Percentiles rank a stretch among this genome's conserved stretches.
phyloP scores from a whole-genome alignment of 2,329 filamentous ascomycete genomes.

The Pseudogymnoascus sp. region DNA sequence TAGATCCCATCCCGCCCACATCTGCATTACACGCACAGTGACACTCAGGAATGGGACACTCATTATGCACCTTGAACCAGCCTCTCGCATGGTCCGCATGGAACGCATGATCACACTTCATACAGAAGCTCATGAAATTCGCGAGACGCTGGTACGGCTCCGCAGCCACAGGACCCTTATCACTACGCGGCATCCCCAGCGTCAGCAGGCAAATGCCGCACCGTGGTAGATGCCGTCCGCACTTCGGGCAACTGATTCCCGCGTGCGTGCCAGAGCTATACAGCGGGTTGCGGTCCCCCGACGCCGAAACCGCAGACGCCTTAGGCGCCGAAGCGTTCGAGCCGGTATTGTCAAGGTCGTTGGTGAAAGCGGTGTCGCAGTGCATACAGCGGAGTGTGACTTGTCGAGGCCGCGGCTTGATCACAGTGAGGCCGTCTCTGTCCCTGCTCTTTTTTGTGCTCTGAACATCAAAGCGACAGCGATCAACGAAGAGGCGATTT shows the following conservation, averaged over 20 bases:
- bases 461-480: conserved; percentile 71
- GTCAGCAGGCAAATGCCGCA: conserved; percentile 63
- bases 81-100: conserved; percentile 60
- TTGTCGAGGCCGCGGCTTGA: conserved; percentile 60
- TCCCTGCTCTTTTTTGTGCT: conserved; percentile 61
- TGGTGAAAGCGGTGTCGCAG: conserved; percentile 57
- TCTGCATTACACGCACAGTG: conserved; percentile 47
- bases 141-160: conserved; percentile 40
- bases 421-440: conserved; percentile 53
- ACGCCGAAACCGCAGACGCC: conserved; percentile 11
- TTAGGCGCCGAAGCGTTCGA: conserved; percentile 17
- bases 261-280: conserved; percentile 50
- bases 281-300: conserved; percentile 43
- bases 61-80: conserved; percentile 59
- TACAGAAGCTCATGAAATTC: conserved; percentile 61
- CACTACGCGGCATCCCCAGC: conserved; percentile 56
- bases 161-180: conserved; percentile 39
- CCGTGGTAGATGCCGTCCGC: conserved; percentile 58
- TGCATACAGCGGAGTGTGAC: conserved; percentile 70
- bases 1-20: conserved; percentile 6
- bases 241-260: conserved; percentile 59
- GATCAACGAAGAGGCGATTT: conserved; percentile 66
- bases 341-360: conserved; percentile 27
- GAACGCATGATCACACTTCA: conserved; percentile 60
- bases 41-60: conserved; percentile 64